These are phyloP conservation scores for Hypoxylon rickii DNA, from an alignment of 495 filamentous ascomycete genomes.

Conservation along the genomic window DNA sequence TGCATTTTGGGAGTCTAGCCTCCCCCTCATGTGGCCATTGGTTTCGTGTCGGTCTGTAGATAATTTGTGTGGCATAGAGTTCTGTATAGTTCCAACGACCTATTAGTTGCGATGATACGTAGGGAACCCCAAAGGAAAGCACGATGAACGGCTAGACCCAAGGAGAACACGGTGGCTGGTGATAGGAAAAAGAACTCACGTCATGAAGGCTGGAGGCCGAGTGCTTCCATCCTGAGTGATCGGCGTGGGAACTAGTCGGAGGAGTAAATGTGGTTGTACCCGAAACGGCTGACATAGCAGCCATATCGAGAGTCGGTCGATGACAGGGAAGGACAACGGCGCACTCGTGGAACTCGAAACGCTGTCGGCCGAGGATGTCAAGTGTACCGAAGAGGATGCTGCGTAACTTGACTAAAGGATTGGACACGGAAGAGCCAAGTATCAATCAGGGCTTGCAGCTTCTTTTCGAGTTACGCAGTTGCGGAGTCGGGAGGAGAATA, in stretches of 20 bases:
- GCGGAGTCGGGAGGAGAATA: neutral
- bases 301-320: slow-evolving; percentile 44
- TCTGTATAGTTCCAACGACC: slow-evolving; percentile 21
- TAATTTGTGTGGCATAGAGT: slow-evolving; percentile 26
- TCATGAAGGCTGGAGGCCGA: slow-evolving; percentile 44
- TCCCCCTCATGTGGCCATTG: slow-evolving; percentile 15
- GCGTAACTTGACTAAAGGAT: neutral
- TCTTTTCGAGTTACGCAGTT: slow-evolving; percentile 11
- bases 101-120: neutral
- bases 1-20: slow-evolving; percentile 40
- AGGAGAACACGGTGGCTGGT: neutral
- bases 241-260: slow-evolving; percentile 56
- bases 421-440: neutral
- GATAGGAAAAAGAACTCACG: slow-evolving; percentile 35
- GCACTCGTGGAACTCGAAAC: slow-evolving; percentile 28
- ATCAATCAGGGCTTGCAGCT: slow-evolving; percentile 4
- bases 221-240: slow-evolving; percentile 57
- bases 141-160: slow-evolving; percentile 5
- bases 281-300: slow-evolving; percentile 55
- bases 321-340: slow-evolving; percentile 28
- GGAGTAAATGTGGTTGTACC: slow-evolving; percentile 54
- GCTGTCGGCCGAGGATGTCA: slow-evolving; percentile 10
- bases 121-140: neutral
- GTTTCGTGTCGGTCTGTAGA: slow-evolving; percentile 28
- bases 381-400: slow-evolving; percentile 1